Evolutionary conservation across 140 eudicot species (phyloP).

Genomic region (Cichorium intybus): DNA sequence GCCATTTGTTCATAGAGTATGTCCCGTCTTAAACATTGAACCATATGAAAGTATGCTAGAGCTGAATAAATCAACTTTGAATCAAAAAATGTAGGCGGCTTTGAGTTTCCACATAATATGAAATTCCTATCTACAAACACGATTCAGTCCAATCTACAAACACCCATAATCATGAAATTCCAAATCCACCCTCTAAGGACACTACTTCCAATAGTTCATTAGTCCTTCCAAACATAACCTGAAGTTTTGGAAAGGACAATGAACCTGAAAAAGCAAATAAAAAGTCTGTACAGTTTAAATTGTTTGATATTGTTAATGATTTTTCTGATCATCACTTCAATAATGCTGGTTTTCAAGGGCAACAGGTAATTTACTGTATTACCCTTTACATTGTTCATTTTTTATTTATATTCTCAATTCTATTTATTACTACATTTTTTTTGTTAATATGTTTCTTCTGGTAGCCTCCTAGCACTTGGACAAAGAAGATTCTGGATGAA

Average conservation of each 20-base stretch:
- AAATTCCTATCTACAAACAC: too few relatives aligned
- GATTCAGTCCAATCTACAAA: too few relatives aligned
- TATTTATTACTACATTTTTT: too few relatives aligned
- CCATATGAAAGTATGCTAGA: too few relatives aligned
- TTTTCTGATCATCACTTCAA: conserved; percentile 51
- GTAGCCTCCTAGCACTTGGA: conserved; percentile 53
- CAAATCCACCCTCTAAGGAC: conserved; percentile 8
- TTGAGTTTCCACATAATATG: too few relatives aligned
- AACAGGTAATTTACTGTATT: conserved; percentile 29
- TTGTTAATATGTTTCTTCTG: not conserved
- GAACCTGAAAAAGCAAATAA: conserved; percentile 25
- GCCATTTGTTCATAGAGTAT: too few relatives aligned
- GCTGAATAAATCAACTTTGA: too few relatives aligned
- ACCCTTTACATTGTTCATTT: too few relatives aligned
- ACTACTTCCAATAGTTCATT: conserved; percentile 47
- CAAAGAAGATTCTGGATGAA: conserved; percentile 66
- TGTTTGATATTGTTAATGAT: conserved; percentile 58
- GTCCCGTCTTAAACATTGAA: too few relatives aligned
- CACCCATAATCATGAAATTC: conserved; percentile 20
- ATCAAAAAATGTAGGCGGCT: too few relatives aligned
- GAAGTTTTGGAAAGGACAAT: conserved; percentile 29
- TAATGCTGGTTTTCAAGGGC: conserved; percentile 20
- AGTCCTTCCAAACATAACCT: conserved; percentile 1
- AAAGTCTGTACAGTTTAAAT: conserved; percentile 40
- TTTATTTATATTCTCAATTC: too few relatives aligned